A percentile compares a stretch with the other conserved stretches of the same genome.
Evolutionary conservation across 441 rosid species (phyloP).

Genomic region (Pelargonium australe): DNA sequence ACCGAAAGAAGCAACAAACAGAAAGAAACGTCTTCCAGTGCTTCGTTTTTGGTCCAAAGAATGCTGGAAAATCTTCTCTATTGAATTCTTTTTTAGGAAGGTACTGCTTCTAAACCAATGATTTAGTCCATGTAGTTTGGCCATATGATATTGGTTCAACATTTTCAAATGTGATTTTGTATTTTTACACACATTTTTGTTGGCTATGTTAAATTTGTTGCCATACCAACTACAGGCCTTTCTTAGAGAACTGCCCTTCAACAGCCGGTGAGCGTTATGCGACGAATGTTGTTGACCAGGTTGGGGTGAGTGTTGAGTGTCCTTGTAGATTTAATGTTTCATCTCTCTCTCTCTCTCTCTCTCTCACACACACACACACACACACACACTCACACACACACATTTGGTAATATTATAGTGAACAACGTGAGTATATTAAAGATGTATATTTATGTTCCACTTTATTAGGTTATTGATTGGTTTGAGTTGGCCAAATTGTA

Average conservation of each 20-base stretch:
- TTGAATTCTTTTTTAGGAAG: conserved; percentile 58
- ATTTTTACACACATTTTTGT: not conserved
- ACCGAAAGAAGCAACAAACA: conserved; percentile 61
- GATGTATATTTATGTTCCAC: conserved; percentile 1
- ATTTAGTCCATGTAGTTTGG: conserved; percentile 8
- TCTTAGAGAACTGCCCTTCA: conserved; percentile 39
- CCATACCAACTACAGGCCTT: conserved; percentile 41
- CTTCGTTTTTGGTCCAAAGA: conserved; percentile 62
- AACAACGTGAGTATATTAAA: not conserved
- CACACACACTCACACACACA: not conserved
- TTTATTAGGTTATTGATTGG: conserved; percentile 9
- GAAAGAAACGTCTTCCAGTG: conserved; percentile 58
- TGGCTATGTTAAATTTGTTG: conserved; percentile 14
- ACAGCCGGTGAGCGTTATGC: conserved; percentile 49
- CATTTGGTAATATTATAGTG: not conserved
- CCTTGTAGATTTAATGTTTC: not conserved
- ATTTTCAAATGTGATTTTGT: conserved; percentile 13
- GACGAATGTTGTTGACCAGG: conserved; percentile 44
- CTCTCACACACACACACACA: not conserved
- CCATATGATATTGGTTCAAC: conserved; percentile 12
- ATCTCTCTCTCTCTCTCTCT: not conserved
- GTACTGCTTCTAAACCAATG: conserved; percentile 27
- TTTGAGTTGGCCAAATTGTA: conserved; percentile 15
- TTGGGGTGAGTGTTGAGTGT: conserved; percentile 39
- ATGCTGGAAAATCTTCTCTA: conserved; percentile 58